Evolutionary conservation across 2,329 filamentous ascomycete genomes (phyloP), one percentile per base, ranked within the genome.

Genomic region (Calycina herbarum): DNA sequence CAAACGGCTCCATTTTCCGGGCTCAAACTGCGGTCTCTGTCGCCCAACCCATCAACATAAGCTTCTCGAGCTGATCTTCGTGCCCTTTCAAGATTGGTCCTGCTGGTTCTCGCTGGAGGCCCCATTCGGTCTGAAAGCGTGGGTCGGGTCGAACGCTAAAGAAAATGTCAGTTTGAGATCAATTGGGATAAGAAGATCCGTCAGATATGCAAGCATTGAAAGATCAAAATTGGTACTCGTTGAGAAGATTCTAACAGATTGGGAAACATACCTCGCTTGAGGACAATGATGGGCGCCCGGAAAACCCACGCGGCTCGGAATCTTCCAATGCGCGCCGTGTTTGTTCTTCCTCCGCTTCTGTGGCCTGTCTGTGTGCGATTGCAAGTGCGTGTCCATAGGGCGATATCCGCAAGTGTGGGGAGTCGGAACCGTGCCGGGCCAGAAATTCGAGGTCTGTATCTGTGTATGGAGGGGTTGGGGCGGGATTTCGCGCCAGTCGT

Each of bases 1-100:
- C 94, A 97, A 1, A 82, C 82, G 60, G 84, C 82, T 68, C 86
- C 84, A 48, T 81, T 82, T 63, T 79, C 89, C 8, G 90, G 89
- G 74, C 89, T 93, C n/a, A 92, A 79, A 76, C 93, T 96, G 71
- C 93, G 87, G 68, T 92, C 86, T 66, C 93, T 90, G 77, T 97
- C 93, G 45, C 93, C 93, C 17, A 97, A 84, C 3, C 93, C 93
- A 77, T 96, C 89, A 1, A 90, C 68, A 61, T 65, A 70, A 40
- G 66, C 67, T 63, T 70, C 66, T 38, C 69, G 59, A 29, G 31
- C 40, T 58, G 62, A 20, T 27, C 35, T 24, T 45, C 57, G 57
- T 60, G 68, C 58, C 35, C 66, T 64, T 51, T 69, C 67, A 35
- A 68, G 38, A 20, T 66, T 42, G 20, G 42, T 68, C 17, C 71